phyloP scores from a whole-genome alignment of 345 rosid genomes.

The Eucalyptus decipiens region DNA sequence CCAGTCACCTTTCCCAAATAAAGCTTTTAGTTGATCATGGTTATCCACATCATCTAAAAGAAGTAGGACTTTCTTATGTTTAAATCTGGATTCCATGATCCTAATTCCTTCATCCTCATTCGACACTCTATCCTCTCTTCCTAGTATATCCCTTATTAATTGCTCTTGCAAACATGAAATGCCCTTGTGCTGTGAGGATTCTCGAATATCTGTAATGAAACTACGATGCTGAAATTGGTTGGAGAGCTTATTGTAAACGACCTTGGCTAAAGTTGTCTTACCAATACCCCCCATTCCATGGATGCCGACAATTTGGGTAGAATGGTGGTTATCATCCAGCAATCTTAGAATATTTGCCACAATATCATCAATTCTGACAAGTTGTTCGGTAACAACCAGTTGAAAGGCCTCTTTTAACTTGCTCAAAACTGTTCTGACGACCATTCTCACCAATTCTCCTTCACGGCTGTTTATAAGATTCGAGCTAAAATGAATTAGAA shows the following conservation, averaged over 20 bases:
- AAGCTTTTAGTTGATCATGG: background rate
- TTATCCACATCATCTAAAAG: background rate
- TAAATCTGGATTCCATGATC: background rate
- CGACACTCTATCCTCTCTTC: background rate
- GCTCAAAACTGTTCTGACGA: no score
- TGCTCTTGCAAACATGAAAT: background rate
- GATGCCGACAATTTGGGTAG: background rate
- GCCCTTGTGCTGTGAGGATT: background rate
- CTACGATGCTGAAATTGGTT: background rate
- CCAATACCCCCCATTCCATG: background rate
- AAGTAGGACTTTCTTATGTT: background rate
- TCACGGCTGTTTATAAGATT: no score
- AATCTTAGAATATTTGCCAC: background rate
- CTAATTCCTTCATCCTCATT: background rate
- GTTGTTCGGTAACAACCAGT: background rate
- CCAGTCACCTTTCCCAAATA: background rate
- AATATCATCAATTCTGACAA: background rate
- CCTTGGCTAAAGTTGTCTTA: background rate
- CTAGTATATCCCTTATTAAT: background rate
- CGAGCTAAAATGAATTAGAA: no score
- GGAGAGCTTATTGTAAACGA: background rate
- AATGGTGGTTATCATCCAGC: background rate
- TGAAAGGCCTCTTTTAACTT: no score
- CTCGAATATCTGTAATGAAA: background rate
- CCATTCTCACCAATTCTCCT: no score